phyloP scores from a whole-genome alignment of 139 green algal genomes.

The Volvox reticuliferus region DNA sequence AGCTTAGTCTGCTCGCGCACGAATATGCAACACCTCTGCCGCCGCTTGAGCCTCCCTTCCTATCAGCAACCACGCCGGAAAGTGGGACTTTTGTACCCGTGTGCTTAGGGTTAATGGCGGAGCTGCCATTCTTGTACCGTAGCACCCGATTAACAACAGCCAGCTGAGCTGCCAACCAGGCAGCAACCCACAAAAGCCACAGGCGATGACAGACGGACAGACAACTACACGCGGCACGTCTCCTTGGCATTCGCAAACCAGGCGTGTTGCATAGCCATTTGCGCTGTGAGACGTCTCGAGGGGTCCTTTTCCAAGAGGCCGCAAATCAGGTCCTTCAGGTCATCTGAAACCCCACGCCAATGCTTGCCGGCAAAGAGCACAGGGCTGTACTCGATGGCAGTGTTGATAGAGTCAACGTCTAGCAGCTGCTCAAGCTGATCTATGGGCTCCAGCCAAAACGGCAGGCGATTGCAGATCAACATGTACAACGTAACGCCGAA shows the following conservation, averaged over 20 bases:
- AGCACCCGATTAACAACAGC: too few species aligned
- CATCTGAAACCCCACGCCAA: slow-evolving; percentile 27
- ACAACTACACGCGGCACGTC: slow-evolving; percentile 16
- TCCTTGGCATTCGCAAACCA: slow-evolving; percentile 59
- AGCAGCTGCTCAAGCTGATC: slow-evolving; percentile 2
- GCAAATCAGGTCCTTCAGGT: slow-evolving; percentile 53
- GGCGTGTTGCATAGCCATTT: slow-evolving; percentile 82
- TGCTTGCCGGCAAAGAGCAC: slow-evolving; percentile 34
- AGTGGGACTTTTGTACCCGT: too few species aligned
- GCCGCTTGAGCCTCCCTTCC: too few species aligned
- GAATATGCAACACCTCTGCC: too few species aligned
- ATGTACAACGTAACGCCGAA: slow-evolving; percentile 32
- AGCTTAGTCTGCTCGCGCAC: too few species aligned
- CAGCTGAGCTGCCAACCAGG: too few species aligned
- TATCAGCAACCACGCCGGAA: too few species aligned
- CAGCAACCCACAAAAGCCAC: too few species aligned
- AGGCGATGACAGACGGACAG: too few species aligned
- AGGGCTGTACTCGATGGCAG: slow-evolving; percentile 13
- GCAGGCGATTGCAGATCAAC: slow-evolving; percentile 27
- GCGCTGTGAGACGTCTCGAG: slow-evolving; percentile 60
- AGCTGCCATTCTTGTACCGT: too few species aligned
- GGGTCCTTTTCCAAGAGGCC: slow-evolving; percentile 81
- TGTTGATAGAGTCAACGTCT: background rate
- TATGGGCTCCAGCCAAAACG: slow-evolving; percentile 37
- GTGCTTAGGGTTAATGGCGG: too few species aligned